Base-by-base conservation (phyloP, 2,329 filamentous ascomycete genomes). In the Westerdykella aurantiaca region DNA sequence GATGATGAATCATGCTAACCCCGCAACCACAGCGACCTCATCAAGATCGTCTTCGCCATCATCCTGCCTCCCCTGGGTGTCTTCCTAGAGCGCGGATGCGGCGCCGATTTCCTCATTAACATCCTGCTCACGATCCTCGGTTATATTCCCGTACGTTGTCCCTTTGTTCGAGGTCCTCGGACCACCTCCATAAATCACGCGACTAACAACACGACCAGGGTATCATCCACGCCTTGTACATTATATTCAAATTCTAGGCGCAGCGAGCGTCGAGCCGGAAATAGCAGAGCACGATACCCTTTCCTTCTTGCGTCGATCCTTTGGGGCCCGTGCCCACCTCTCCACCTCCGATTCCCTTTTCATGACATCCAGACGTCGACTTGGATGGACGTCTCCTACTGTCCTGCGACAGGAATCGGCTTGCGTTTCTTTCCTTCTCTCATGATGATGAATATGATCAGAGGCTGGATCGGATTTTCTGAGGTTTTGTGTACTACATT, bases 191-290 rank as follows among this genome's bases (percentile, higher is more conserved):
- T 13, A 12, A 22, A 23, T 16, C 23, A 11, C 5, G 4, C 41
- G 10, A 41, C 57, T 60, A 38, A 63, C 49, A 39, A 0, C 2
- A 1, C 7, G 2, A 0, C 17, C 38, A 66, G 62, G 63, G 88
- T 70, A 90, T 95, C 74, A 88, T 95, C 69, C 89, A 95, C 76
- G 89, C 89, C 50, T 73, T 95, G 75, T 95, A 93, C 79, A 90
- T 95, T 64, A 93, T 95, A 58, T 77, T 93, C 61, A 93, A 91
- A 73, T 91, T 89, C 68, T 94, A 88, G 70, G 41, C 49, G 51
- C 39, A 44, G 34, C 46, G 38, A 47, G 44, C 38, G 37, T 50
- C 48, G 46, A 35, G 33, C 10, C 13, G n/a, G 33, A 49, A 43
- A 29, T 22, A 37, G 23, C 37, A 37, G 40, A 50, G 47, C 52